Evolutionary conservation across 2,329 filamentous ascomycete species (phyloP).

Genomic region (Colletotrichum sp.): DNA sequence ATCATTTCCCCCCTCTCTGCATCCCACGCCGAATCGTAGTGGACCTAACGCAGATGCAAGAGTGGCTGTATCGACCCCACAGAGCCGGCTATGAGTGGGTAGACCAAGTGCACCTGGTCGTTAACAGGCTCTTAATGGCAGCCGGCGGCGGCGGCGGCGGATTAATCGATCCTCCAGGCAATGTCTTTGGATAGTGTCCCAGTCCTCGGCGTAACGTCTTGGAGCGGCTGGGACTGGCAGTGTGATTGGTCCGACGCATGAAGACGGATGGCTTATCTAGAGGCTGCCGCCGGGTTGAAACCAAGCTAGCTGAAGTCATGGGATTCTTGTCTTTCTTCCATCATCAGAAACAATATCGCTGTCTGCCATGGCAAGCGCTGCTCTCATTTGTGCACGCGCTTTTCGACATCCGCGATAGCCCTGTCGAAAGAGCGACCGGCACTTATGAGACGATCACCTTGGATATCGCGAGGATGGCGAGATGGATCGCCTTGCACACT

Average conservation of each 20-base stretch:
- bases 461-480: not conserved
- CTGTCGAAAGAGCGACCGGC: conserved; percentile 4
- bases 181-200: not conserved
- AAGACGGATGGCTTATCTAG: conserved; percentile 11
- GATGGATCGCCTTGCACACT: not conserved
- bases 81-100: not conserved
- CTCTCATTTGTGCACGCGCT: not conserved
- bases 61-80: not conserved
- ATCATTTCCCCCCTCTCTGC: not conserved
- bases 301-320: conserved; percentile 18
- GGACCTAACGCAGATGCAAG: not conserved
- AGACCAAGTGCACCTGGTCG: not conserved
- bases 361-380: not conserved
- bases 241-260: conserved; percentile 4
- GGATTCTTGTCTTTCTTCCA: conserved; percentile 20
- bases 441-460: not conserved
- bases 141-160: not conserved
- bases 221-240: not conserved
- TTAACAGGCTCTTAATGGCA: not conserved
- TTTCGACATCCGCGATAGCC: conserved; percentile 8
- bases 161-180: conserved; percentile 6
- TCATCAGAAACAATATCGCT: conserved; percentile 9
- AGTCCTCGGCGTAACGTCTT: not conserved
- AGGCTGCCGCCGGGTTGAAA: conserved; percentile 15
- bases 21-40: conserved; percentile 11